These are phyloP conservation scores for Melaleuca quinquenervia DNA, from an alignment of 345 rosid species.

Conservation along the genomic window DNA sequence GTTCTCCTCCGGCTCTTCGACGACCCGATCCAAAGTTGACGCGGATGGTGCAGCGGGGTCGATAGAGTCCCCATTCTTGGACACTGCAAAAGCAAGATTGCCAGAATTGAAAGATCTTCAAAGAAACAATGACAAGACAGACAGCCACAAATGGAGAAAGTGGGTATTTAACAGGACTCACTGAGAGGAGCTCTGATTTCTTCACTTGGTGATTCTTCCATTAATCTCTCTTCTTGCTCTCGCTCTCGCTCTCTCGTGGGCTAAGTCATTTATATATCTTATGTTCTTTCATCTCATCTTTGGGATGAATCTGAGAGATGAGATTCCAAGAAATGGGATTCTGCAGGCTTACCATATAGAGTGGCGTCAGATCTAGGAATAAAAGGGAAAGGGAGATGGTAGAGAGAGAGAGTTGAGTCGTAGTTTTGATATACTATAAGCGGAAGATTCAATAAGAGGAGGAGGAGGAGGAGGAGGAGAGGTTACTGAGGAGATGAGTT, in stretches of 20 bases:
- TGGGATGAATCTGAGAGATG: neutral
- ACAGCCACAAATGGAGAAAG: neutral
- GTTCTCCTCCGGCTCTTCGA: slow-evolving; percentile 37
- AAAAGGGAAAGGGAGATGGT: neutral
- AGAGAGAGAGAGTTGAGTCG: neutral
- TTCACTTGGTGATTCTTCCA: slow-evolving; percentile 15
- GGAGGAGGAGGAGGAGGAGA: too few relatives aligned
- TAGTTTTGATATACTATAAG: neutral
- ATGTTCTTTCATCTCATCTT: neutral
- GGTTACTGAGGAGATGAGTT: neutral
- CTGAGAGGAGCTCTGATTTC: slow-evolving; percentile 35
- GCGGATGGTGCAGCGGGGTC: slow-evolving; percentile 7
- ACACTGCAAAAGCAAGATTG: slow-evolving; percentile 5
- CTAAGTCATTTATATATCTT: neutral
- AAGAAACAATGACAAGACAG: neutral
- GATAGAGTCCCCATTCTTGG: slow-evolving; percentile 3
- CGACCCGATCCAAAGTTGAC: neutral
- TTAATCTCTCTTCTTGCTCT: neutral
- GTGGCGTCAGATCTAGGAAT: neutral
- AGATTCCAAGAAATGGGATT: neutral
- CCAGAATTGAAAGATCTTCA: neutral
- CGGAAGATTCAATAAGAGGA: neutral
- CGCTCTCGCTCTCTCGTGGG: too few relatives aligned
- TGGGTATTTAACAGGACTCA: slow-evolving; percentile 8
- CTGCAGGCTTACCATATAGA: neutral